Conservation (phyloP, 164 flowering plant species). For the Piper longum region DNA sequence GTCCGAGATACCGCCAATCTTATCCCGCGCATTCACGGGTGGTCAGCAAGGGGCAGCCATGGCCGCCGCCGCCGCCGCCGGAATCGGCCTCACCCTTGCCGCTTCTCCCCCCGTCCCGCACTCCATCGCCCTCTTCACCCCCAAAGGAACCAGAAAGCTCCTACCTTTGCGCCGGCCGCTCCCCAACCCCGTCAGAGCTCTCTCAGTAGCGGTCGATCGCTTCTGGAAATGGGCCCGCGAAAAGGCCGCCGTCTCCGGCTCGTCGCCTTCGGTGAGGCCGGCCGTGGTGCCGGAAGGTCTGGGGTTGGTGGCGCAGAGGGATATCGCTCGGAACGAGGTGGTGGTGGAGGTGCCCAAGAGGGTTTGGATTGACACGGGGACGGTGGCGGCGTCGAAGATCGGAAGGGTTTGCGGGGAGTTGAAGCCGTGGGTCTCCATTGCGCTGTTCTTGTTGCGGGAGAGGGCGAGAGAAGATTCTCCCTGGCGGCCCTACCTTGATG, state of each 20-base stretch:
- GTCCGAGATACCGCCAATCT: no score
- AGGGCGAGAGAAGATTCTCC: conserved; percentile 40
- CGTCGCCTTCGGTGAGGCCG: conserved; percentile 38
- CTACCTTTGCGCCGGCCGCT: neutral
- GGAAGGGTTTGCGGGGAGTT: conserved; percentile 55
- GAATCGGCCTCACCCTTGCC: neutral
- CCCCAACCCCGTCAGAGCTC: neutral
- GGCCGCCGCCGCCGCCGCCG: no score
- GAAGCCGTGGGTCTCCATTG: conserved; percentile 87
- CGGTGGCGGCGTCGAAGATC: conserved; percentile 68
- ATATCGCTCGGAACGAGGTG: conserved; percentile 54
- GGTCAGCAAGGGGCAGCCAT: neutral
- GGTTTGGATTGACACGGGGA: conserved; percentile 73
- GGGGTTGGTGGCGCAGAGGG: conserved; percentile 60
- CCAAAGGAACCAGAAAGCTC: neutral
- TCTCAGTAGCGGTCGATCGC: conserved; percentile 17
- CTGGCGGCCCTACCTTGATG: conserved; percentile 54
- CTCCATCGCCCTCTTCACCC: neutral
- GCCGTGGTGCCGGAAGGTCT: conserved; percentile 60
- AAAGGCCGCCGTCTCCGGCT: conserved; percentile 45
- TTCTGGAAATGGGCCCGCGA: conserved; percentile 72
- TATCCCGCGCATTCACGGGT: neutral
- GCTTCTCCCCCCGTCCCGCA: neutral
- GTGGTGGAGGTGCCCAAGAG: conserved; percentile 77
- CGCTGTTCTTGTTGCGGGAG: conserved; percentile 72